Percentiles rank a stretch among this genome's conserved stretches.
phyloP scores from a whole-genome alignment of 352 stramenopile species.

The Phytopythium chamaehyphon region DNA sequence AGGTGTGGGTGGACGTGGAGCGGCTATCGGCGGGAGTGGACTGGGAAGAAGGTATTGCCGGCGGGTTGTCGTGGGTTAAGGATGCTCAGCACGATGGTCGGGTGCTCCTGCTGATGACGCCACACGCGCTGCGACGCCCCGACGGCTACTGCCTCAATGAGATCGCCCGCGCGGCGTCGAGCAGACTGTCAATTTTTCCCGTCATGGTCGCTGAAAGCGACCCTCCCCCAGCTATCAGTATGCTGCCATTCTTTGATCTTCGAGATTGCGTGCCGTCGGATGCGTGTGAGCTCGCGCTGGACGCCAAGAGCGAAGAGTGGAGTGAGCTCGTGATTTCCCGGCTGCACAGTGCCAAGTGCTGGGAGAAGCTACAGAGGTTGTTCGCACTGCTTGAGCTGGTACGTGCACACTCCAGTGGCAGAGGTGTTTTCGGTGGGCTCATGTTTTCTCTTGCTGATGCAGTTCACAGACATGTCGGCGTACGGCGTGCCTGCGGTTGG shows the following conservation, averaged over 20 bases:
- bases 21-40: conserved; percentile 62
- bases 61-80: conserved; percentile 59
- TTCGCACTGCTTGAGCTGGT: conserved; percentile 66
- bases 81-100: conserved; percentile 65
- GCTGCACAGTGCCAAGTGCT: conserved; percentile 34
- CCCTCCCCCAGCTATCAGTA: conserved; percentile 56
- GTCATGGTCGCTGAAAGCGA: conserved; percentile 64
- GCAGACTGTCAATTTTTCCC: conserved; percentile 66
- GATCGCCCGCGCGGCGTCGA: conserved; percentile 54
- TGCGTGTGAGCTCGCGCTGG: conserved; percentile 16
- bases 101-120: conserved; percentile 76
- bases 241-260: conserved; percentile 76
- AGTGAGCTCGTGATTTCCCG: conserved; percentile 25
- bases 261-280: conserved; percentile 54
- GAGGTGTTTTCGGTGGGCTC: neutral
- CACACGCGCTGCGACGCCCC: conserved; percentile 60
- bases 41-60: conserved; percentile 73
- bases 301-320: conserved; percentile 36
- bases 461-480: conserved; percentile 66
- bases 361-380: conserved; percentile 46
- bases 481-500: conserved; percentile 61
- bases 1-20: conserved; percentile 73
- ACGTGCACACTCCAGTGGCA: neutral
- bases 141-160: conserved; percentile 82
- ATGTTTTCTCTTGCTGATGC: conserved; percentile 6